Evolutionary conservation across 2,329 filamentous ascomycete species (phyloP), one percentile per base, ranked within the genome.

Genomic region (Scopulariopsis brevicaulis): DNA sequence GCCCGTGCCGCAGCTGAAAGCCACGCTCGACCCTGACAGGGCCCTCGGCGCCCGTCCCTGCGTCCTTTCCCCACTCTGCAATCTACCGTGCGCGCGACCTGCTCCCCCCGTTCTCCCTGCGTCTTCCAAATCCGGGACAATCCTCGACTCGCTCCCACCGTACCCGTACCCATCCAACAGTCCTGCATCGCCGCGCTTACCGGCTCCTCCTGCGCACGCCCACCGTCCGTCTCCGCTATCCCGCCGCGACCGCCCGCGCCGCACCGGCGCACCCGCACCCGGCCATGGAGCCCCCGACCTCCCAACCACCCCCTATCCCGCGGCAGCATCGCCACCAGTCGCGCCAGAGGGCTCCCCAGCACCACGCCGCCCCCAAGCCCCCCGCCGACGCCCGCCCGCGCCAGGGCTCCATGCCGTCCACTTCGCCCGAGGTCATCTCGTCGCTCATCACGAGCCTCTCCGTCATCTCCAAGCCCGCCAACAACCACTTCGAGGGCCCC

Each of bases 401-500:
- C 40, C 37, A 51, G 53, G 28, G 52, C 53, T 28, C 48, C 20
- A 34, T 73, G 28, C 74, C 78, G 48, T 77, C 81, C 15, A 32
- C 28, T 4, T 83, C 82, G 54, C 86, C 87, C 59, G 85, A 89
- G 67, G 81, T 91, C 68, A 90, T 86, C 59, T 84, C 82, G 28
- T 81, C 78, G 58, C 74, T 84, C 57, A 91, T 87, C 71, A 89
- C 85, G 62, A 90, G 80, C 57, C 77, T 87, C 43, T 83, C 83
- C 64, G 82, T 83, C 65, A 89, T 81, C 64, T 87, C 84, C 22
- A 78, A 82, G 54, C 86, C 88, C 24, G 80, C 86, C 58, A 83
- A 80, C 68, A 77, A 81, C 60, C 85, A 89, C 67, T 90, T 90
- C 67, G 87, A 91, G 64, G 77, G 77, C 55, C 72, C 76, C 24